Percentiles rank a stretch among this genome's conserved stretches.
These are phyloP conservation scores for Salinomyces thailandicus DNA, from an alignment of 2,329 filamentous ascomycete species.

Conservation along the genomic window DNA sequence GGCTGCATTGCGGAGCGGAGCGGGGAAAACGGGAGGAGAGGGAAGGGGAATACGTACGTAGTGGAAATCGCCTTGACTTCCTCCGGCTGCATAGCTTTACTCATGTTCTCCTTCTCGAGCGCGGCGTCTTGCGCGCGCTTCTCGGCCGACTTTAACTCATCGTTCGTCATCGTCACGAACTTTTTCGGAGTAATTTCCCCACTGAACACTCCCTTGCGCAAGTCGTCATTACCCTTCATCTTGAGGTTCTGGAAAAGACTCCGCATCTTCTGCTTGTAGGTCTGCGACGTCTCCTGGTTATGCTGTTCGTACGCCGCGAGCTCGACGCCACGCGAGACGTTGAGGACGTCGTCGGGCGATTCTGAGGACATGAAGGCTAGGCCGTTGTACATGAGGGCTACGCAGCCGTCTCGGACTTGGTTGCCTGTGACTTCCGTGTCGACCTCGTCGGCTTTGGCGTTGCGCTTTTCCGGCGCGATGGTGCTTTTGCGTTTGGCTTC, in stretches of 20 bases:
- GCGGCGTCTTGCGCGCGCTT: slow-evolving; percentile 64
- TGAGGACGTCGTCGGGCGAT: slow-evolving; percentile 55
- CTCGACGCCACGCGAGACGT: slow-evolving; percentile 61
- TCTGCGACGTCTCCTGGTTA: slow-evolving; percentile 57
- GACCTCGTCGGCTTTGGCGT: slow-evolving; percentile 69
- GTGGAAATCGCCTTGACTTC: slow-evolving; percentile 68
- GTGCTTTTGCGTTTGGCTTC: slow-evolving; percentile 36
- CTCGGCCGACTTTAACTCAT: slow-evolving; percentile 83
- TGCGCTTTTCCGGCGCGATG: slow-evolving; percentile 63
- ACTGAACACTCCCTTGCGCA: slow-evolving; percentile 64
- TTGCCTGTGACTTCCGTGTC: slow-evolving; percentile 66
- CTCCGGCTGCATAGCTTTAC: slow-evolving; percentile 89
- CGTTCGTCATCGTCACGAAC: slow-evolving; percentile 79
- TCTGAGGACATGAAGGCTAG: slow-evolving; percentile 60
- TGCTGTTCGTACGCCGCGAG: slow-evolving; percentile 59
- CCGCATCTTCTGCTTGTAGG: slow-evolving; percentile 81
- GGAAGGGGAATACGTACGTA: slow-evolving; percentile 17
- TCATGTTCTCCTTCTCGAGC: slow-evolving; percentile 87
- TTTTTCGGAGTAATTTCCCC: slow-evolving; percentile 60
- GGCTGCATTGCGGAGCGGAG: background rate
- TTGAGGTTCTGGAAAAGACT: slow-evolving; percentile 93
- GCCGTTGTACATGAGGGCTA: slow-evolving; percentile 89
- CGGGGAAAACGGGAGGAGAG: background rate
- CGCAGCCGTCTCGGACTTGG: slow-evolving; percentile 66
- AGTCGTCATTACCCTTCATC: slow-evolving; percentile 71